Conservation (phyloP, 257 asterid species). For the Nicotiana paniculata region DNA sequence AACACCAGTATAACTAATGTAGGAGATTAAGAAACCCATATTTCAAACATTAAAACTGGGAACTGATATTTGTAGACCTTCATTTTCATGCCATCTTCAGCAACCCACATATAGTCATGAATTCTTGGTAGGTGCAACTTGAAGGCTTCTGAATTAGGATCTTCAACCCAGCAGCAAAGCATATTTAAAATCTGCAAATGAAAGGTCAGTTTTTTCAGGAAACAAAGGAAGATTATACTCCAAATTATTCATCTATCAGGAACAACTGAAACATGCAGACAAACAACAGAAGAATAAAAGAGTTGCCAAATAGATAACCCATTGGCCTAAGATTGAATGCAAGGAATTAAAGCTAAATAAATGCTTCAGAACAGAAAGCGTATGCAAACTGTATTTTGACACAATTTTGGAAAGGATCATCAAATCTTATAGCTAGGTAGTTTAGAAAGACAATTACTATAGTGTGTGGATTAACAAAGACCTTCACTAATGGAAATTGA, state of each 20-base stretch:
- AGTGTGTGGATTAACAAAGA: background rate
- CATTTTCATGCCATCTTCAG: conserved; percentile 99
- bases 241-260: background rate
- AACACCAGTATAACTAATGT: background rate
- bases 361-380: background rate
- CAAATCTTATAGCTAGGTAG: conserved; percentile 4
- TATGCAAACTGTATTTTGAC: background rate
- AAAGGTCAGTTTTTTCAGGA: conserved; percentile 3
- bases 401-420: background rate
- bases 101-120: conserved; percentile 83
- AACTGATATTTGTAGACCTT: conserved; percentile 45
- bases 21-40: background rate
- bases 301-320: background rate
- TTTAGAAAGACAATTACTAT: background rate
- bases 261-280: background rate
- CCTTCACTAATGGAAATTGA: background rate
- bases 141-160: conserved; percentile 92
- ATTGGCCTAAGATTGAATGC: background rate
- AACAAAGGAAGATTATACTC: background rate
- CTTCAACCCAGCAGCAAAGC: conserved; percentile 99
- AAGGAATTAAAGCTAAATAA: background rate
- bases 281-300: conserved; percentile 3
- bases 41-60: background rate
- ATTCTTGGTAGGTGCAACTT: conserved; percentile 93
- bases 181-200: conserved; percentile 68